These are phyloP conservation scores for Debaryomyces prosopidis DNA, from an alignment of 805 yeast species.

Conservation along the genomic window DNA sequence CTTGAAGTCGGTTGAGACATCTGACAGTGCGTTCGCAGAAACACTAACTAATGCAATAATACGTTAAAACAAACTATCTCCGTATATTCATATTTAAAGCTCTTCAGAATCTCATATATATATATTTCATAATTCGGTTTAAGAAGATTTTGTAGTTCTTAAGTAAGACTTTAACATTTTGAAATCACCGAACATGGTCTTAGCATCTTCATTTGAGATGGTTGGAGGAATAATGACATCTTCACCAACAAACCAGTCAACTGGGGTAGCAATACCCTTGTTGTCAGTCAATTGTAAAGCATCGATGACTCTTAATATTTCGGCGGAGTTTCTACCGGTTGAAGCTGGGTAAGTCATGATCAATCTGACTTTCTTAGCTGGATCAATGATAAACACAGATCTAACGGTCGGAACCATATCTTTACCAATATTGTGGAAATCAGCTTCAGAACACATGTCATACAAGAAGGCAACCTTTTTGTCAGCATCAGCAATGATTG, in stretches of 20 bases:
- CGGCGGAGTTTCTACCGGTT: slow-evolving; percentile 76
- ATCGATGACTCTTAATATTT: slow-evolving; percentile 68
- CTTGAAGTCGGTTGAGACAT: slow-evolving; percentile 6
- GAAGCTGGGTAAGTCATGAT: slow-evolving; percentile 71
- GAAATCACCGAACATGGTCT: slow-evolving; percentile 61
- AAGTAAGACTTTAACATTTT: slow-evolving; percentile 62
- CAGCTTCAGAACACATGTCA: slow-evolving; percentile 71
- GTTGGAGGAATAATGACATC: slow-evolving; percentile 74
- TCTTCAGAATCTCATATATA: not conserved
- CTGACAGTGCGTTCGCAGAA: slow-evolving; percentile 4
- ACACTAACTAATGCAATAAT: slow-evolving; percentile 1
- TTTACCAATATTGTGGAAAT: slow-evolving; percentile 58
- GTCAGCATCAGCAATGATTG: slow-evolving; percentile 66
- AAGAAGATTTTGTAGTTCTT: slow-evolving; percentile 47
- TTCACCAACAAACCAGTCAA: slow-evolving; percentile 72
- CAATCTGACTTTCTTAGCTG: slow-evolving; percentile 60
- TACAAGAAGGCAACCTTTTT: slow-evolving; percentile 61
- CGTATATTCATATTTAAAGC: not conserved
- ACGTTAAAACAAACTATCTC: not conserved
- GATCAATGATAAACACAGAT: slow-evolving; percentile 72
- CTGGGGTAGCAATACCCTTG: slow-evolving; percentile 66
- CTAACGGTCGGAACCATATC: slow-evolving; percentile 69
- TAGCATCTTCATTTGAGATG: slow-evolving; percentile 60
- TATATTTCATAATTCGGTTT: not conserved
- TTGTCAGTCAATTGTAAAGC: slow-evolving; percentile 66